These are phyloP conservation scores for Podila minutissima DNA, from an alignment of 192 early-diverging fungal species.

Conservation along the genomic window DNA sequence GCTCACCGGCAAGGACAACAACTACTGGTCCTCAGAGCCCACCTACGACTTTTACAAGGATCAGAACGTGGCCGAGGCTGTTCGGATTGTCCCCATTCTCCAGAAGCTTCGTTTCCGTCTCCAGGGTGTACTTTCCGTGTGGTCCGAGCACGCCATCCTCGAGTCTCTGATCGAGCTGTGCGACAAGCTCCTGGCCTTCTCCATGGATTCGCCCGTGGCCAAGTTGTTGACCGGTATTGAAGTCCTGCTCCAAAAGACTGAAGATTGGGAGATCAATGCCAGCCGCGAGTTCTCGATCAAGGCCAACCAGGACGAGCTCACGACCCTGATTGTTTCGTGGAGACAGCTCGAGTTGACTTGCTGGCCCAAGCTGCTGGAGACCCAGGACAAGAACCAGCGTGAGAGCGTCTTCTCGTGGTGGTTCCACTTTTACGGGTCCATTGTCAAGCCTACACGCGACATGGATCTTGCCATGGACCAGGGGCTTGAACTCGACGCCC, in stretches of 20 bases:
- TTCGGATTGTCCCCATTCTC: conserved; percentile 70
- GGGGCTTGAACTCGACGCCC: conserved; percentile 32
- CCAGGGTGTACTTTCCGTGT: conserved; percentile 72
- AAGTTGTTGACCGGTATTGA: conserved; percentile 93
- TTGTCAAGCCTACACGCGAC: conserved; percentile 56
- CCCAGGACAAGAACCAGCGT: conserved; percentile 79
- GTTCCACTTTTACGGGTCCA: conserved; percentile 85
- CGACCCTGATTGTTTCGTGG: conserved; percentile 86
- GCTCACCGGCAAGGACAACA: conserved; percentile 44
- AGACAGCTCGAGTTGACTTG: conserved; percentile 89
- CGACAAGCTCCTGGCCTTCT: conserved; percentile 68
- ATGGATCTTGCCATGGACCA: conserved; percentile 49
- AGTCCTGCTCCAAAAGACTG: conserved; percentile 83
- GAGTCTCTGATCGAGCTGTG: conserved; percentile 76
- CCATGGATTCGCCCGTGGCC: conserved; percentile 85
- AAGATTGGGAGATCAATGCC: conserved; percentile 96
- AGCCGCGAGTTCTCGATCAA: conserved; percentile 82
- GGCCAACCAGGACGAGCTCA: conserved; percentile 72
- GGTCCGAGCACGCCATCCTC: conserved; percentile 93
- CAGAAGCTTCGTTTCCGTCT: conserved; percentile 67
- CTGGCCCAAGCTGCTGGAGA: conserved; percentile 88
- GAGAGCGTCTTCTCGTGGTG: conserved; percentile 81
- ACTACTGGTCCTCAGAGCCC: conserved; percentile 52
- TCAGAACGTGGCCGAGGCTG: conserved; percentile 78
- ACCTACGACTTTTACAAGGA: conserved; percentile 95